These are phyloP conservation scores for Cladosporium sp. DNA, from an alignment of 2,329 filamentous ascomycete species.

Conservation along the genomic window DNA sequence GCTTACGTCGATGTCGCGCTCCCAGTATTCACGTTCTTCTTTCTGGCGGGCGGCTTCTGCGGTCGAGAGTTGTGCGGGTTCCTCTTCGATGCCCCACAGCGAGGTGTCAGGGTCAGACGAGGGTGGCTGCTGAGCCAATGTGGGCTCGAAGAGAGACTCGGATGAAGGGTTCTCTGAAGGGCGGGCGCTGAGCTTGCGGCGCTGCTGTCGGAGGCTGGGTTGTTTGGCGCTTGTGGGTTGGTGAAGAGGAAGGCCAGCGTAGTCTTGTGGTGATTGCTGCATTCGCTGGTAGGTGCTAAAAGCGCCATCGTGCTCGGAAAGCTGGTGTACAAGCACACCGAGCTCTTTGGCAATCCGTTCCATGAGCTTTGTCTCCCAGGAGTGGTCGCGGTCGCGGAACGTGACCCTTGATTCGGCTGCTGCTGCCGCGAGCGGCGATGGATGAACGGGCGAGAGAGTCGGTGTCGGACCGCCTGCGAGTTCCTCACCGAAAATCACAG, in stretches of 20 bases:
- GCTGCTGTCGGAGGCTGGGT: conserved; percentile 21
- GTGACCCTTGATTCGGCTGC: conserved; percentile 27
- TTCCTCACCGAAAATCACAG: conserved; percentile 78
- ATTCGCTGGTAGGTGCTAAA: conserved; percentile 77
- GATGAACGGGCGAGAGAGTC: conserved; percentile 24
- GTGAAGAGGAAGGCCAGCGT: conserved; percentile 52
- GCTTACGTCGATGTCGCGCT: conserved; percentile 81
- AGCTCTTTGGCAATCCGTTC: conserved; percentile 83
- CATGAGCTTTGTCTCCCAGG: conserved; percentile 72
- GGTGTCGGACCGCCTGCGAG: conserved; percentile 44
- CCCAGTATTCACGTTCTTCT: conserved; percentile 73
- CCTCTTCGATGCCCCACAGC: conserved; percentile 62
- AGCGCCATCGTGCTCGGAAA: conserved; percentile 80
- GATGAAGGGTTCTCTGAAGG: conserved; percentile 13
- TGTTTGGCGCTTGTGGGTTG: conserved; percentile 12
- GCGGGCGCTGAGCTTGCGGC: conserved; percentile 13
- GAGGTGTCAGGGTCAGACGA: conserved; percentile 44
- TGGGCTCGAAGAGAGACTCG: conserved; percentile 26
- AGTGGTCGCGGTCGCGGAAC: conserved; percentile 32
- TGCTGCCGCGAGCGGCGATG: conserved; percentile 26
- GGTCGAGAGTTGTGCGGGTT: conserved; percentile 33
- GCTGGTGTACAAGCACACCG: conserved; percentile 71
- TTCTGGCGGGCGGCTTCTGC: conserved; percentile 22
- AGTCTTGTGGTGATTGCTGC: conserved; percentile 64
- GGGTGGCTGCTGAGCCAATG: conserved; percentile 25